A percentile compares a stretch with the other conserved stretches of the same genome.
Evolutionary conservation across 164 flowering plant genomes (phyloP).

Genomic region (Kingdonia uniflora): DNA sequence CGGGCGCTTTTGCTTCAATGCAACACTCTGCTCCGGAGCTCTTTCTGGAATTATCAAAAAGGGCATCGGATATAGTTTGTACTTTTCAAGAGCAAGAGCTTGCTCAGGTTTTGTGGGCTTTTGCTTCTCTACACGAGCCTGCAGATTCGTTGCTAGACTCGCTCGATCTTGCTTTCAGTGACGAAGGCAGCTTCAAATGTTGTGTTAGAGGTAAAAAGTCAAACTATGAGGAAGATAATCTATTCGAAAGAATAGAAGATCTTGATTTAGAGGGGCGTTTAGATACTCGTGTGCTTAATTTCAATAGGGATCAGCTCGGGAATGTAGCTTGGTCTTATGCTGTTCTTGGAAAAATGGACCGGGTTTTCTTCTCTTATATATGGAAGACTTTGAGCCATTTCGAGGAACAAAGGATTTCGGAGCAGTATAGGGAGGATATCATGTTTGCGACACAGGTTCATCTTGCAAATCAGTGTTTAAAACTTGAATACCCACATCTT

Average conservation of each 20-base stretch:
- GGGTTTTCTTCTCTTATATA: conserved; percentile 53
- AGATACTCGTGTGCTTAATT: conserved; percentile 32
- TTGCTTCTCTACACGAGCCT: conserved; percentile 79
- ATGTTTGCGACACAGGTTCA: conserved; percentile 89
- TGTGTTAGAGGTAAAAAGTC: conserved; percentile 12
- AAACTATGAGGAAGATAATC: conserved; percentile 10
- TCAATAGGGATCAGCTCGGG: conserved; percentile 76
- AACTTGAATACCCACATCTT: conserved; percentile 71
- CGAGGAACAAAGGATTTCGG: conserved; percentile 67
- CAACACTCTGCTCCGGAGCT: conserved; percentile 80
- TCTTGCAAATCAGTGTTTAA: conserved; percentile 76
- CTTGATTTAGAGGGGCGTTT: conserved; percentile 6
- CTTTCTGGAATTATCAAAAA: conserved; percentile 52
- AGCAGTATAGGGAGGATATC: conserved; percentile 74
- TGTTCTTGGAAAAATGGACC: conserved; percentile 69
- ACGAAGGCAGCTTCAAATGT: conserved; percentile 30
- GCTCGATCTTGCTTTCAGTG: conserved; percentile 46
- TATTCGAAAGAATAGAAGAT: no score
- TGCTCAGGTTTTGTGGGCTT: conserved; percentile 92
- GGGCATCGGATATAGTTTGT: conserved; percentile 56
- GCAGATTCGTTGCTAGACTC: conserved; percentile 58
- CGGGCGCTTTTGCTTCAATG: conserved; percentile 98
- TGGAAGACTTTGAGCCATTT: conserved; percentile 62
- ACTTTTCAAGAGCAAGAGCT: conserved; percentile 78
- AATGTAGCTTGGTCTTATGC: conserved; percentile 97